Evolutionary conservation across 2,329 filamentous ascomycete genomes (phyloP).

Genomic region (Colletotrichum agaves): DNA sequence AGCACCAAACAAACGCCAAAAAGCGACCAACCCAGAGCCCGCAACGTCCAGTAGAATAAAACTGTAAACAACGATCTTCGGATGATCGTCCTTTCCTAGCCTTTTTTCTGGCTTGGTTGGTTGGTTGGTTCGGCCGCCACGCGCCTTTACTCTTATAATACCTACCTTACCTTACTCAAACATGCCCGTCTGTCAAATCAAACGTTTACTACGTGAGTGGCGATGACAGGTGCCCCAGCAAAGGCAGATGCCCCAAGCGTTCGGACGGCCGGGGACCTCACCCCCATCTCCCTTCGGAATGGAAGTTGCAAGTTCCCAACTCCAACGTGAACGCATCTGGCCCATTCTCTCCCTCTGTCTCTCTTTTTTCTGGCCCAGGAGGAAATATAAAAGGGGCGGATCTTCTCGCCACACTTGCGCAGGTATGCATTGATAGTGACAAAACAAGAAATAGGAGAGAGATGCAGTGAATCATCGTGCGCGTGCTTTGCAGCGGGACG

Average conservation of each 20-base stretch:
- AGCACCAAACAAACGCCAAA: neutral
- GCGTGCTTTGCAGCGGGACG: no score
- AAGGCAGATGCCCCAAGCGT: constrained; percentile 22
- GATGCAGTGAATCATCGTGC: no score
- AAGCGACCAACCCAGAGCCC: neutral
- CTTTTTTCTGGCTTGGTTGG: no score
- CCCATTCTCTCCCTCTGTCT: neutral
- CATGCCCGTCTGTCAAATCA: neutral
- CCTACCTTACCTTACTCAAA: neutral
- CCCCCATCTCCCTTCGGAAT: neutral
- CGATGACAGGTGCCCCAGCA: constrained; percentile 10
- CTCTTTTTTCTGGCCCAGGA: neutral
- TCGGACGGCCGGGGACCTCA: constrained; percentile 28
- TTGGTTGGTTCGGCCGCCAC: no score
- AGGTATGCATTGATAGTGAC: no score
- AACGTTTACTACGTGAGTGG: neutral
- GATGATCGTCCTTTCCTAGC: neutral
- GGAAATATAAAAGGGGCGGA: neutral
- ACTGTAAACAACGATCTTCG: neutral
- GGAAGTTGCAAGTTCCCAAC: constrained; percentile 16
- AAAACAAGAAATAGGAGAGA: no score
- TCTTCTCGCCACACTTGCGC: neutral
- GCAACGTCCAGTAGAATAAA: no score
- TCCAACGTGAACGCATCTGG: constrained; percentile 4
- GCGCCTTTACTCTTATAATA: no score